These are phyloP conservation scores for Apiotrichum akiyoshidainum DNA, from an alignment of 1,284 basidiomycete genomes.

Conservation along the genomic window DNA sequence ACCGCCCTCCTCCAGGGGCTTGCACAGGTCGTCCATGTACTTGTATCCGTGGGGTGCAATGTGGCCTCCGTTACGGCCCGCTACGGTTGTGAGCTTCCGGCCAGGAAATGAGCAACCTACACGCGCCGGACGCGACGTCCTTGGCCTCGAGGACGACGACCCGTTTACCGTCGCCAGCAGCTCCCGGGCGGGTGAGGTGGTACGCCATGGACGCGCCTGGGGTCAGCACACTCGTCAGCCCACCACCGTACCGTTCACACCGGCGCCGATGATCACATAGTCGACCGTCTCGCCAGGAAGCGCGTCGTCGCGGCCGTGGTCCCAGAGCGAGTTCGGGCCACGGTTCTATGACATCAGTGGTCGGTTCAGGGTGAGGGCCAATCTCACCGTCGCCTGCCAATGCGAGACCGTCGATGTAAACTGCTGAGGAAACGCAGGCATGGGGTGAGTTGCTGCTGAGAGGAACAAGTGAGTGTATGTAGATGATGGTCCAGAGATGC, in stretches of 20 bases:
- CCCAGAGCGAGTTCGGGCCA: conserved; percentile 24
- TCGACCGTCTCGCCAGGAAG: conserved; percentile 22
- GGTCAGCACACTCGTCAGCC: not conserved
- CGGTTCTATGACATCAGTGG: conserved; percentile 16
- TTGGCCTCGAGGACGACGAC: conserved; percentile 38
- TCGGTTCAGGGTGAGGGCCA: not conserved
- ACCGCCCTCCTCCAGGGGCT: conserved; percentile 31
- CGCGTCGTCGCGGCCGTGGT: conserved; percentile 18
- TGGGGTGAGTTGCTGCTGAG: not conserved
- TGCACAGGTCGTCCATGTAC: conserved; percentile 18
- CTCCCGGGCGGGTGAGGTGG: conserved; percentile 29
- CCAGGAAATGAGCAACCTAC: conserved; percentile 12
- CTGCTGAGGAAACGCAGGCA: conserved; percentile 34
- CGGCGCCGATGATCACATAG: conserved; percentile 29
- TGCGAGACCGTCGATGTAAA: conserved; percentile 35
- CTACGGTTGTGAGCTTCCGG: conserved; percentile 13
- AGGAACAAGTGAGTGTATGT: too few species aligned
- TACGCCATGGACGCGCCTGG: conserved; percentile 29
- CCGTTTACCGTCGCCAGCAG: conserved; percentile 21
- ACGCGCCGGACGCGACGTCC: conserved; percentile 40
- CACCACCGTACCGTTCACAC: conserved; percentile 17
- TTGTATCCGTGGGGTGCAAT: conserved; percentile 33
- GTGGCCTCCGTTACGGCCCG: conserved; percentile 47
- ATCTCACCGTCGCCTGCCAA: conserved; percentile 36
- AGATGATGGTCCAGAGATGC: too few species aligned